These are phyloP conservation scores for Metroxylon sagu DNA, from an alignment of 176 grass and related monocot genomes.

Conservation along the genomic window DNA sequence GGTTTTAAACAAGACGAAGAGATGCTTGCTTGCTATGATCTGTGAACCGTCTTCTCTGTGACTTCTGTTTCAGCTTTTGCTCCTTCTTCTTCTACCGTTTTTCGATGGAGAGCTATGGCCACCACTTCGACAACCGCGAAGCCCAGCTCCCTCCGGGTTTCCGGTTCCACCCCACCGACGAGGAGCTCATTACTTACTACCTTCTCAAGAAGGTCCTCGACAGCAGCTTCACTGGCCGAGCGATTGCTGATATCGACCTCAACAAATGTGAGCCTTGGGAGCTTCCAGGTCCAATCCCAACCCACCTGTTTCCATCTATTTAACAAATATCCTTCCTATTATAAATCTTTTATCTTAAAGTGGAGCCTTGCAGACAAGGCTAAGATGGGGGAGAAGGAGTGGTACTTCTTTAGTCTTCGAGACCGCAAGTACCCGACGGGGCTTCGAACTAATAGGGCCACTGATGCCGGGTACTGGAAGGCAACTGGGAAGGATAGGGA, in stretches of 20 bases:
- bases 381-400: conserved; percentile 80
- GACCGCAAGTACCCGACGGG: conserved; percentile 98
- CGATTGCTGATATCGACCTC: conserved; percentile 81
- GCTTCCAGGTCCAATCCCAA: conserved; percentile 43
- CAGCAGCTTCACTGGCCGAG: conserved; percentile 57
- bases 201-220: conserved; percentile 76
- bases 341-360: too few species aligned
- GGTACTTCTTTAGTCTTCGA: conserved; percentile 97
- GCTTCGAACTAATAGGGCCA: conserved; percentile 85
- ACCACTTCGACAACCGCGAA: conserved; percentile 16
- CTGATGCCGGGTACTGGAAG: conserved; percentile 86
- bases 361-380: conserved; percentile 40
- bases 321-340: too few species aligned
- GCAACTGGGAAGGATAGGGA: conserved; percentile 98
- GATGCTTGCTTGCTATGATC: too few species aligned
- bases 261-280: conserved; percentile 96
- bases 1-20: too few species aligned
- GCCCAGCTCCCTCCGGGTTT: conserved; percentile 70
- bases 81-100: too few species aligned
- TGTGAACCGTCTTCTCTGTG: too few species aligned
- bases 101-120: conserved; percentile 13
- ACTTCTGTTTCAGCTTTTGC: too few species aligned
- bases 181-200: conserved; percentile 91
- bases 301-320: too few species aligned
- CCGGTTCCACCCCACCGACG: conserved; percentile 93